Evolutionary conservation across 345 rosid genomes (phyloP), one percentile per base, ranked within the genome.

Genomic region (Ceriops decandra): DNA sequence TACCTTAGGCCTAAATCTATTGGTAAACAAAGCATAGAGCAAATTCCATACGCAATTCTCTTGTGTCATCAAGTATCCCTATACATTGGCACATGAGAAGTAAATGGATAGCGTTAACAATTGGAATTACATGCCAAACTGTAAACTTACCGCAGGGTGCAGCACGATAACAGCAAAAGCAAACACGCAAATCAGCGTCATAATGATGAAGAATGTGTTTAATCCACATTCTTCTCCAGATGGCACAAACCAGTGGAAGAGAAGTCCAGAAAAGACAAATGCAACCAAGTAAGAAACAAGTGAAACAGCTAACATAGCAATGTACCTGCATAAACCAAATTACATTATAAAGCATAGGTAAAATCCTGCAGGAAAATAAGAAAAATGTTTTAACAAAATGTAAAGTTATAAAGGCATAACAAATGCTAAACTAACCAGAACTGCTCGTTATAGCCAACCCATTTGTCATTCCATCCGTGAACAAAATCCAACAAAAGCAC

Each of bases 401-500:
- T 19, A 60, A 52, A 7, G 26, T 53, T 24, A 36, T 11, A 20
- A 52, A 28, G 28, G 17, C 13, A 66, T 17, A 59, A 7, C 28
- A 66, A 28, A 30, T 2, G 53, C 8, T 27, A 57, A 13, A 84
- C 99, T 86, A 69, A 95, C 99, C 99, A 95, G 82, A 95, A 95
- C 84, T 88, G 93, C 79, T 95, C 97, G 30, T 86, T 89, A 49
- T 95, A 95, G 78, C 92, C 95, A 78, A 90, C 97, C 98, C 97
- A 95, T 60, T 87, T 92, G 79, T 95, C 98, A 87, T 95, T 95
- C 99, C 99, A 95, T 62, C 97, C 92, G 72, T 87, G 98, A 79
- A 95, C 98, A 70, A 95, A 95, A 78, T 95, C 99, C 87, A 92
- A 84, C 76, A 95, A 80, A 85, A 95, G 98, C 66, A 95, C 98